Base-by-base conservation (phyloP, 306 rosid genomes). In the Vicia villosa region DNA sequence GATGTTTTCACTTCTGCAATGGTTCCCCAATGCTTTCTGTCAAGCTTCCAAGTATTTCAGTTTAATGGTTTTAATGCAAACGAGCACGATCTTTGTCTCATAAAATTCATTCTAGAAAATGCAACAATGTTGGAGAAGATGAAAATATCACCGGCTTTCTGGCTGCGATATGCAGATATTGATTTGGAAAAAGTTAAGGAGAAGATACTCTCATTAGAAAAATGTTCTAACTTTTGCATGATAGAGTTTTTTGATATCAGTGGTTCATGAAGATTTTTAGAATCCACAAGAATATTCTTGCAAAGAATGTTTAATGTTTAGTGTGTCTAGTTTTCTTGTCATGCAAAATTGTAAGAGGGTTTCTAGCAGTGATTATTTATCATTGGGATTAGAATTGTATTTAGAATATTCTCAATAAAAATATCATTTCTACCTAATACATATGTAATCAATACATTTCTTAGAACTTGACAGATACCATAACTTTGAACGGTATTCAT, bases 21-120 rank as follows among this genome's bases (percentile, higher is more conserved):
- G 14, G 80, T 77, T 22, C 85, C 83, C 10, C 74, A 5, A 0
- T 82, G 85, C 68, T 64, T 81, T 69, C 8, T 32, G 68, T 36
- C 77, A 47, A 64, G 64, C 80, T 66, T 82, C 30, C 59, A 59
- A 69, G 37, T 10, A 32, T 49, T 82, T 34, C 38, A 64, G 46
- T 69, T 57, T 42, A 63, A 63, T 16, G 74, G 45, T 50, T 77
- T 73, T 43, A 73, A 77, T 28, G 77, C 46, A 38, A 45, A 40
- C 14, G 80, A 77, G 36, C 57, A 69, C 32, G 85, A 81, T 28
- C 55, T 81, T 41, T 78, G 41, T 64, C 37, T 77, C 0, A 72
- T 14, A 34, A 77, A 69, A 42, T 69, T 69, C 5, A 73, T 77
- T 30, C 28, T 74, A 57, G 59, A 0, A 58, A 73, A 74, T 64